These are phyloP conservation scores for Paramecium tetraurelia DNA, from an alignment of 73 alveolate species.

Conservation along the genomic window DNA sequence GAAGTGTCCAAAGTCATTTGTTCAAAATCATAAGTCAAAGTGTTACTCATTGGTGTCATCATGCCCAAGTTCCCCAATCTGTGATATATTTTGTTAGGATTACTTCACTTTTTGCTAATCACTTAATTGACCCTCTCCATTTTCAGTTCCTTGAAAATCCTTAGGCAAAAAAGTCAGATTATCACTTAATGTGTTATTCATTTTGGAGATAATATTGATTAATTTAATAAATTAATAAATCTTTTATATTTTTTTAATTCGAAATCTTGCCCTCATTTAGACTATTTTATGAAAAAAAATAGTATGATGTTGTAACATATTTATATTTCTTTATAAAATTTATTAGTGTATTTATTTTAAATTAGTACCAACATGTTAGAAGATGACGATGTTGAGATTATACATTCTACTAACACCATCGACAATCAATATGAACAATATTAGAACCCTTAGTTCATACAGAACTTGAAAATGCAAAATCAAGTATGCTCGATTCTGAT, in stretches of 20 bases:
- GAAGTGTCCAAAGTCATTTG: slow-evolving; percentile 14
- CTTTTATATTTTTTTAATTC: not conserved
- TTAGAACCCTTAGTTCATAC: not conserved
- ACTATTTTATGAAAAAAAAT: not conserved
- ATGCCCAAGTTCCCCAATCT: not conserved
- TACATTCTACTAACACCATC: not conserved
- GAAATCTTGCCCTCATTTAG: not conserved
- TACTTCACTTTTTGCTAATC: not conserved
- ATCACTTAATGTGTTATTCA: not conserved
- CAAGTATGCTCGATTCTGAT: not conserved
- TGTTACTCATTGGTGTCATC: slow-evolving; percentile 5
- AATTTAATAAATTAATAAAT: not conserved
- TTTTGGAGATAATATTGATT: not conserved
- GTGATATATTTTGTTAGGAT: not conserved
- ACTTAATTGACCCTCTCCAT: not conserved
- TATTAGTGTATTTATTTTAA: not conserved
- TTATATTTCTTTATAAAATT: not conserved
- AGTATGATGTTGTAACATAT: not conserved
- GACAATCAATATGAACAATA: not conserved
- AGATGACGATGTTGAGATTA: not conserved
- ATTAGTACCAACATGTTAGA: not conserved
- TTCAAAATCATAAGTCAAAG: not conserved
- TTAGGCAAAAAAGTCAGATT: not conserved
- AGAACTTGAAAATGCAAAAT: not conserved
- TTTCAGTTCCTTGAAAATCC: not conserved